Conservation (phyloP, 106 monocot genomes). For the Agapanthus africanus region DNA sequence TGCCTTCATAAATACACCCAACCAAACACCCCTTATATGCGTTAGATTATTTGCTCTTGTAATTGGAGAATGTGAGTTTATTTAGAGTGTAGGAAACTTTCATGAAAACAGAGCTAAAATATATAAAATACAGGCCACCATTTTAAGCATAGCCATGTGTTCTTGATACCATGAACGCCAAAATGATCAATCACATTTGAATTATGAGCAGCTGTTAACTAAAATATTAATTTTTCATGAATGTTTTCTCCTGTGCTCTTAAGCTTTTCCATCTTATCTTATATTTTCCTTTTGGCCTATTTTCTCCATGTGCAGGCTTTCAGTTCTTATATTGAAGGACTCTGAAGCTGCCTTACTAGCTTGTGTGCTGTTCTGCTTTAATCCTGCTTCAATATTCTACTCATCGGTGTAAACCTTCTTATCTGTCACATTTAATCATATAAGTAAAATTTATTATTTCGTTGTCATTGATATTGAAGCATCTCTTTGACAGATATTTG, state of each 20-base stretch:
- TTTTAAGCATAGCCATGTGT: too few relatives aligned
- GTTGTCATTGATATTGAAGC: conserved; percentile 4
- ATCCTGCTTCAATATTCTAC: conserved; percentile 73
- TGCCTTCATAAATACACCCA: too few relatives aligned
- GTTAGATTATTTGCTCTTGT: too few relatives aligned
- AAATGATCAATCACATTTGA: neutral
- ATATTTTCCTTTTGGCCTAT: neutral
- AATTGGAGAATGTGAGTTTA: too few relatives aligned
- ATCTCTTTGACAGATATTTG: conserved; percentile 47
- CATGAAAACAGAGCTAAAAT: too few relatives aligned
- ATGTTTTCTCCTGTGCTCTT: neutral
- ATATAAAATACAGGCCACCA: too few relatives aligned
- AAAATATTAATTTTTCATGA: neutral
- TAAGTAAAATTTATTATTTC: neutral
- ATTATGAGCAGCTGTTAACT: neutral
- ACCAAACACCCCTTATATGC: too few relatives aligned
- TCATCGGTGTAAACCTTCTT: conserved; percentile 49
- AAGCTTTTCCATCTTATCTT: neutral
- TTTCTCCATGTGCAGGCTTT: conserved; percentile 31
- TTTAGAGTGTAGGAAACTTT: too few relatives aligned
- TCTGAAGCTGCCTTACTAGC: conserved; percentile 29
- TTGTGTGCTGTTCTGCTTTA: conserved; percentile 58
- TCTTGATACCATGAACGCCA: neutral
- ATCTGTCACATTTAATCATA: neutral
- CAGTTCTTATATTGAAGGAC: conserved; percentile 52